Base-by-base conservation (phyloP, 2,329 filamentous ascomycete species). In the Colletotrichum phormii region DNA sequence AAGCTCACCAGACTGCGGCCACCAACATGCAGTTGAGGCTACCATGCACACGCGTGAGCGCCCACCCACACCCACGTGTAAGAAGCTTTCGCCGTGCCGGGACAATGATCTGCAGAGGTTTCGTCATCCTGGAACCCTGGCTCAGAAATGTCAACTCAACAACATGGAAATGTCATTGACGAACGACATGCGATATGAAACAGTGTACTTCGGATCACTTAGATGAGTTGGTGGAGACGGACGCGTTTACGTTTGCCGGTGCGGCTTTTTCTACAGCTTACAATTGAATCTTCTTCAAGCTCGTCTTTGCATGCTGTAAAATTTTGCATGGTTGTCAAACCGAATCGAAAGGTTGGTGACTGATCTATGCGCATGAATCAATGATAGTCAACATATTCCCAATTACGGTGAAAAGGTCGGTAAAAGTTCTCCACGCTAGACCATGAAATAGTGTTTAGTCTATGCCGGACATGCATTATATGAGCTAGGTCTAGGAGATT, bases 121-220 rank as follows among this genome's bases (percentile, higher is more conserved):
- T 4, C 51, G 26, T 13, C 11, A 59, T 31, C 46, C 46, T 46
- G 51, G n/a, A 63, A 33, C 33, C 64, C 49, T 18, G 42, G 42
- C 18, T 9, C 26, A 29, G 24, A 24, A 18, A 33, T 46, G 68
- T 31, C 57, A 62, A 57, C 51, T 24, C 49, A 37, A 53, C 24
- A 22, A 24, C 37, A 15, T 24, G n/a, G 37, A 31, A 66, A 46
- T 59, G 35, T 55, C 31, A 58, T 63, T 22, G 51, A 63, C 24
- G 53, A 63, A 68, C 64, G 65, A 67, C 67, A 42, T 54, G 13
- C n/a, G 3, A 54, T 65, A n/a, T 35, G 46, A 54, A 61, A 66
- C 62, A 60, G 31, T 6, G n/a, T 22, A 37, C 22, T 55, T 60
- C 59, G 58, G 35, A 49, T 71, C 18, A 18, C 2, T 22, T 18